Evolutionary conservation across 805 yeast species (phyloP).

Genomic region (Candida pseudofarinosa): DNA sequence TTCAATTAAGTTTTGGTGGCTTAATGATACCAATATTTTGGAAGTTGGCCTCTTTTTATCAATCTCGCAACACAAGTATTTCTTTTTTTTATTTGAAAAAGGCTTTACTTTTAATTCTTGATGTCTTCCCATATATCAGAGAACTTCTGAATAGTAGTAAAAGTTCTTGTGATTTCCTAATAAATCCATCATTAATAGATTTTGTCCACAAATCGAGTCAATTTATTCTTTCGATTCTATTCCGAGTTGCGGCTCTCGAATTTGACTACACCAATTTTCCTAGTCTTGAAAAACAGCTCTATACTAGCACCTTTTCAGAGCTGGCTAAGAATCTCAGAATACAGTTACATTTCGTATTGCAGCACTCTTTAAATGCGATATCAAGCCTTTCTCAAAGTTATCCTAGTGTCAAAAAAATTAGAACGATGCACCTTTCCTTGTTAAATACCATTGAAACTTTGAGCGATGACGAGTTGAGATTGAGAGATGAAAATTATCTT

Average conservation of each 20-base stretch:
- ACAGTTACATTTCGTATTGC: no score
- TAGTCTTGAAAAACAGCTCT: no score
- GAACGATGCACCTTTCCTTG: no score
- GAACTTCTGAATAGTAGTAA: background rate
- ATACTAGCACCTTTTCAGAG: no score
- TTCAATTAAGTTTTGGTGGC: background rate
- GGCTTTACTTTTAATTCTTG: background rate
- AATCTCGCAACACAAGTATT: background rate
- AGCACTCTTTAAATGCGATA: background rate
- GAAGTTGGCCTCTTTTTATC: background rate
- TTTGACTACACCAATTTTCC: no score
- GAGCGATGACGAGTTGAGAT: no score
- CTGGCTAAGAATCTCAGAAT: no score
- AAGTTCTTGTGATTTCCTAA: background rate
- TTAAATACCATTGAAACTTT: no score
- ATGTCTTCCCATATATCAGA: background rate
- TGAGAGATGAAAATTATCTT: no score
- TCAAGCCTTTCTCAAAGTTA: background rate
- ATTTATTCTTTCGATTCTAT: background rate
- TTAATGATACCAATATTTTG: background rate
- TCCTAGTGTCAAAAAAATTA: background rate
- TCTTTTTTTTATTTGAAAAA: background rate
- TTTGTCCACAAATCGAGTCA: background rate
- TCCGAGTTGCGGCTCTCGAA: background rate
- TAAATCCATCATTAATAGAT: background rate